These are phyloP conservation scores for Solanum boliviense DNA, from an alignment of 257 asterid genomes.

Conservation along the genomic window DNA sequence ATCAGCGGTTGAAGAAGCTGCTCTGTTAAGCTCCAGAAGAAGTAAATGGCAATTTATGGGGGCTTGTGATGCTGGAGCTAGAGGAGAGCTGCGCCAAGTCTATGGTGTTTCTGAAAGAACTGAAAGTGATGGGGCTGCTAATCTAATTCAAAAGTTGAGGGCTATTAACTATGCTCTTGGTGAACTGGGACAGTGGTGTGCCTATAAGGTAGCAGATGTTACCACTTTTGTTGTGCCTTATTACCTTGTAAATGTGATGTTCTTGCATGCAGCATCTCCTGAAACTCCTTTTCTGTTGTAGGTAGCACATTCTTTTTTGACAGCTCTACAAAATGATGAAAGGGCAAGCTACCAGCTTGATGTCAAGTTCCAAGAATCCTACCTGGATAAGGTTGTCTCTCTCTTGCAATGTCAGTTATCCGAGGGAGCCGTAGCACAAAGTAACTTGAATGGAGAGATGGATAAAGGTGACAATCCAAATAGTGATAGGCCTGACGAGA, in stretches of 20 bases:
- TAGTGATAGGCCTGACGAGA: slow-evolving; percentile 46
- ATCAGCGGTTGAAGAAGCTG: slow-evolving; percentile 81
- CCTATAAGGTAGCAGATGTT: slow-evolving; percentile 58
- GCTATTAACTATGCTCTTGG: slow-evolving; percentile 97
- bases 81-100: slow-evolving; percentile 86
- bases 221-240: background rate
- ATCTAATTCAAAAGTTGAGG: slow-evolving; percentile 88
- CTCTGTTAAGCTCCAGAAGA: slow-evolving; percentile 85
- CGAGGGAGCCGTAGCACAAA: slow-evolving; percentile 78
- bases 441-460: slow-evolving; percentile 22
- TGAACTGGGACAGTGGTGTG: slow-evolving; percentile 99
- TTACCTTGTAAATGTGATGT: background rate
- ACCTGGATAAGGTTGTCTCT: slow-evolving; percentile 71
- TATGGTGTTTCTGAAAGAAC: slow-evolving; percentile 99
- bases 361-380: slow-evolving; percentile 95
- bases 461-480: slow-evolving; percentile 19
- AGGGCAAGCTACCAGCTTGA: slow-evolving; percentile 93
- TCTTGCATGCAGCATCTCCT: background rate
- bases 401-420: slow-evolving; percentile 84
- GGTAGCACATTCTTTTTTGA: slow-evolving; percentile 85
- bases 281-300: slow-evolving; percentile 16
- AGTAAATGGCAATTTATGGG: slow-evolving; percentile 99
- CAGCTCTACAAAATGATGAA: slow-evolving; percentile 93
- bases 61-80: slow-evolving; percentile 98
- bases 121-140: slow-evolving; percentile 98